Base-by-base conservation (phyloP, 2,329 filamentous ascomycete genomes). In the Aspergillus awamori region DNA sequence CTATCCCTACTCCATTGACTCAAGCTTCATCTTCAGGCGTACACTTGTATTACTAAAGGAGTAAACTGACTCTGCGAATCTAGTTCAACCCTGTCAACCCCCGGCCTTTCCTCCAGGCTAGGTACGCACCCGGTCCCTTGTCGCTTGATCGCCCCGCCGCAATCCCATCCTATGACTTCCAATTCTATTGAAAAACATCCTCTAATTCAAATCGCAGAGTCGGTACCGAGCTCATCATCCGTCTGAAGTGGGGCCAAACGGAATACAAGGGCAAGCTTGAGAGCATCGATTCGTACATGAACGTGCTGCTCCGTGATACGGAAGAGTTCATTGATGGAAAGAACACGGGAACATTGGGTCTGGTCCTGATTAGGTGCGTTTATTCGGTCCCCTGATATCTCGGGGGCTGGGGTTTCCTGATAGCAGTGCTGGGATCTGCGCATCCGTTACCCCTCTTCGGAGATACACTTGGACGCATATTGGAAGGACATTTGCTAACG, bases 211-310 rank as follows among this genome's bases (percentile, higher is more conserved):
- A 64, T 66, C 13, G 24, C 67, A 93, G 90, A 66, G 90, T 99
- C 80, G 91, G 96, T 82, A 91, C 96, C 78, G 87, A 94, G 73
- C 89, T 99, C 74, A 84, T 93, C 65, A 90, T 99, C 66, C 92
- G 93, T 71, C 86, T 99, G 67, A 99, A 99, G 86, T 99, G 95
- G 95, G 93, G 92, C 70, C 89, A 97, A 79, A 95, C 92, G 62
- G 95, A 99, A 79, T 99, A 99, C 86, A 96, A 94, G 78, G 95
- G 95, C 76, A 87, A 87, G 67, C 87, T 99, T 65, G 91, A 97
- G 74, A 94, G 90, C 71, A 91, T 96, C 74, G 95, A 99, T 82
- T 93, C 91, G 75, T 99, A 99, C 83, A 98, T 99, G 94, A 99
- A 99, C 82, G 88, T 99, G 66, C 93, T 98, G 81, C 86, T 99